A percentile compares a stretch with the other conserved stretches of the same genome.
These are phyloP conservation scores for Hyaloscypha variabilis DNA, from an alignment of 495 filamentous ascomycete species.

Conservation along the genomic window DNA sequence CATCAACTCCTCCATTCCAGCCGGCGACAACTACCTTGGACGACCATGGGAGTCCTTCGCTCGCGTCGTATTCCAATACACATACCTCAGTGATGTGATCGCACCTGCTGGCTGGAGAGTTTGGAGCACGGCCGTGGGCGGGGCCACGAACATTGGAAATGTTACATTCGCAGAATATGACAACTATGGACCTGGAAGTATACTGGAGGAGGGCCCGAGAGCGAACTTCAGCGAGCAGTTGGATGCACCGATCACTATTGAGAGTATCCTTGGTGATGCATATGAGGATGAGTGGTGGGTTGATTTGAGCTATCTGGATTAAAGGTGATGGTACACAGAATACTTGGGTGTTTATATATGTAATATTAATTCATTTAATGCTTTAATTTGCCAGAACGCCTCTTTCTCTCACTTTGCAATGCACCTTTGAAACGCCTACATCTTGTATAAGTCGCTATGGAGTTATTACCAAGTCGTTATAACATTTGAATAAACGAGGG, in stretches of 20 bases:
- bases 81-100: slow-evolving; percentile 30
- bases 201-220: slow-evolving; percentile 16
- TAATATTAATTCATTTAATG: background rate
- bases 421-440: no score
- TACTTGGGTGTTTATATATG: background rate
- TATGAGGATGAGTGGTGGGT: slow-evolving; percentile 21
- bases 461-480: no score
- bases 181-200: slow-evolving; percentile 29
- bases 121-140: slow-evolving; percentile 27
- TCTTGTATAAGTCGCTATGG: no score
- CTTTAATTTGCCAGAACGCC: no score
- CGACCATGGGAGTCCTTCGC: slow-evolving; percentile 32
- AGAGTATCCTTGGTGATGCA: slow-evolving; percentile 13
- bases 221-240: slow-evolving; percentile 18
- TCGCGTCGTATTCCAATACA: slow-evolving; percentile 30
- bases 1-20: slow-evolving; percentile 21
- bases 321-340: no score
- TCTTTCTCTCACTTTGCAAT: no score
- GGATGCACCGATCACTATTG: slow-evolving; percentile 8
- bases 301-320: slow-evolving; percentile 18
- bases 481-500: no score
- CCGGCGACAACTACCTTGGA: slow-evolving; percentile 28
- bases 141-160: slow-evolving; percentile 16
- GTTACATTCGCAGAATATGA: slow-evolving; percentile 33
- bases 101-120: slow-evolving; percentile 30